Percentiles rank a stretch among this genome's conserved stretches.
phyloP scores from a whole-genome alignment of 768 basidiomycete genomes.

The Amanita exitialis region DNA sequence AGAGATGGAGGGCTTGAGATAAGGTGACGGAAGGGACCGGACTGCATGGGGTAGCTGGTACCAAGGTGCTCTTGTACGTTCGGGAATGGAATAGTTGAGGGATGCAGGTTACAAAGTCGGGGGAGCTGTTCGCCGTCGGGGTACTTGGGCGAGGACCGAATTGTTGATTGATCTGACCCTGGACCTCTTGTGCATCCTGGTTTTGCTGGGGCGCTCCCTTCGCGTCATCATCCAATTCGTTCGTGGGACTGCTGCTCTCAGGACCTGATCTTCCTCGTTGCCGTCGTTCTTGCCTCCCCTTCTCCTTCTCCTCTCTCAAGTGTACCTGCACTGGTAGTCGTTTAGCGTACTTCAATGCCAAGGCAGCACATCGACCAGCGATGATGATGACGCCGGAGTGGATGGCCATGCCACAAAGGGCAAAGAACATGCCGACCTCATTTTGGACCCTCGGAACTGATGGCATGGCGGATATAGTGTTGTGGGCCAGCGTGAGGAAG shows the following conservation, averaged over 20 bases:
- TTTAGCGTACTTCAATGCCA: conserved; percentile 1
- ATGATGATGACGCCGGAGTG: conserved; percentile 5
- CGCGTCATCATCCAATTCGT: background rate
- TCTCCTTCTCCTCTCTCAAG: background rate
- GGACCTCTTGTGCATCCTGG: background rate
- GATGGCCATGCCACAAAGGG: background rate
- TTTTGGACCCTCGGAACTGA: background rate
- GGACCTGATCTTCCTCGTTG: background rate
- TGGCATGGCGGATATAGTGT: background rate
- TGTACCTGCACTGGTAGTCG: background rate
- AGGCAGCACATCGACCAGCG: conserved; percentile 1
- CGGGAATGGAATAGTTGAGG: background rate
- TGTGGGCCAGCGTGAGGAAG: conserved; percentile 1
- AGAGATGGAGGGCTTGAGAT: background rate
- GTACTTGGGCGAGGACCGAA: background rate
- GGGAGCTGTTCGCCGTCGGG: background rate
- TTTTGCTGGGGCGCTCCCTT: too few species aligned
- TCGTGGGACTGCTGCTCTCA: background rate
- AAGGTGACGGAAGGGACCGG: background rate
- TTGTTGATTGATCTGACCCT: background rate
- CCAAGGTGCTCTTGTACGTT: background rate
- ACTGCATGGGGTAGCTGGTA: background rate
- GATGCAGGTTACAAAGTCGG: background rate
- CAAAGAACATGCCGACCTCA: conserved; percentile 3
- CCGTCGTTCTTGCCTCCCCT: background rate